Evolutionary conservation across 2,329 filamentous ascomycete genomes (phyloP), one percentile per base, ranked within the genome.

Genomic region (Pseudogymnoascus sp.): DNA sequence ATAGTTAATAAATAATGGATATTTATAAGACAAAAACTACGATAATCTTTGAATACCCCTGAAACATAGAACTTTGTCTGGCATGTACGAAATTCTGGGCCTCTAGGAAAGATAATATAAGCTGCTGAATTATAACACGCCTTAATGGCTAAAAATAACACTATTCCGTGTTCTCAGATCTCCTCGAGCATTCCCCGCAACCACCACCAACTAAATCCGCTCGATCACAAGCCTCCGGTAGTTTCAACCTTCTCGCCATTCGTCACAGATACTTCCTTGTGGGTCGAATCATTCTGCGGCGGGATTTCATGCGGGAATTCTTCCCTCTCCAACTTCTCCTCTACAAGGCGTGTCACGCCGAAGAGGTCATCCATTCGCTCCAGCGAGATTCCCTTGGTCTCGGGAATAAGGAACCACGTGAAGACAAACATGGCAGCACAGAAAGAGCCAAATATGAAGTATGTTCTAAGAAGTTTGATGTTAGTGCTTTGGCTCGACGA

Each of bases 361-460:
- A 74, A 74, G 5, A 73, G 62, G 29, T 67, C 63, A 42, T 74
- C 72, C 69, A 74, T 73, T 48, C 70, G 66, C 61, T 74, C 70
- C 25, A 72, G 67, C 33, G 72, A 70, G 58, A 77, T 67, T 31
- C 82, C 82, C 73, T 84, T 85, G 3, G 82, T 85, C 72, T 85
- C 83, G 0, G 82, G 82, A 1, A 74, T 66, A 9, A 71, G 62
- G 60, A 73, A 69, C 61, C 61, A 62, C 0, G 67, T 65, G 67
- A 68, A 74, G n/a, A 70, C 62, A 31, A 72, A 69, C n/a, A 85
- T 79, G 27, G 83, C 73, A 72, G 83, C 80, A 74, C 80, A 83
- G 48, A 86, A 85, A 29, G 72, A 78, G 3, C 80, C 77, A 69
- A 85, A 87, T 64, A 86, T 84, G 64, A 86, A 74, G 69, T 85